Conservation (phyloP, 2,329 filamentous ascomycete species). For the Arthrobotrys conoides region DNA sequence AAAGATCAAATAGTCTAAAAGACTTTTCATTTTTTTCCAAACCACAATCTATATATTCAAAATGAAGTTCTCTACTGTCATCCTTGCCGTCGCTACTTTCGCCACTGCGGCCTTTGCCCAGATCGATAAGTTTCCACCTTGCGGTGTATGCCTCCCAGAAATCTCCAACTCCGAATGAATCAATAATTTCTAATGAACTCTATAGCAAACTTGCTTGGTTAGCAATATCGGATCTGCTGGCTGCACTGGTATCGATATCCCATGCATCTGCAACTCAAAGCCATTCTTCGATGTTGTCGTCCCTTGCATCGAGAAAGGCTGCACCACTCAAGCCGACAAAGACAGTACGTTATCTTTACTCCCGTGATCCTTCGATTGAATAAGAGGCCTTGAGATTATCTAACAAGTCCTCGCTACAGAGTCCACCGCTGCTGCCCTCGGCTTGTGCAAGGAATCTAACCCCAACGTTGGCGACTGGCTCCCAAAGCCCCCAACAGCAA, state of each 20-base stretch:
- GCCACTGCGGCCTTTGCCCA: conserved; percentile 61
- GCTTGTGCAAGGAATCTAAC: conserved; percentile 59
- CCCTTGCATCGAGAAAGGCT: conserved; percentile 56
- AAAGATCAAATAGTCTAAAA: conserved; percentile 29
- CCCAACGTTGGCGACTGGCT: conserved; percentile 59
- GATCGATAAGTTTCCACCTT: conserved; percentile 60
- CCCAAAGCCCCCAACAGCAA: conserved; percentile 48
- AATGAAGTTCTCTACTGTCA: conserved; percentile 63
- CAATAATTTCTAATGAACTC: conserved; percentile 20
- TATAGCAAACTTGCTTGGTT: conserved; percentile 61
- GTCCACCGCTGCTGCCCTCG: conserved; percentile 50
- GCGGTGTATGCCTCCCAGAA: conserved; percentile 61
- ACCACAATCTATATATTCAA: conserved; percentile 27
- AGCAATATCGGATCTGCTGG: conserved; percentile 34
- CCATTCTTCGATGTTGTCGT: conserved; percentile 56
- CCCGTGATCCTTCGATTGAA: neutral
- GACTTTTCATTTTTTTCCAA: conserved; percentile 29
- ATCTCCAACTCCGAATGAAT: neutral
- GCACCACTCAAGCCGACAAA: conserved; percentile 42
- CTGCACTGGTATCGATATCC: conserved; percentile 60
- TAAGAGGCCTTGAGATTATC: neutral
- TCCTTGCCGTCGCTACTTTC: conserved; percentile 58
- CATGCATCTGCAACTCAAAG: conserved; percentile 61
- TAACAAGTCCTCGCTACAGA: conserved; percentile 42
- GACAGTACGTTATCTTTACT: conserved; percentile 52